phyloP scores from a whole-genome alignment of 2,329 filamentous ascomycete species.

The Cordyceps militaris region DNA sequence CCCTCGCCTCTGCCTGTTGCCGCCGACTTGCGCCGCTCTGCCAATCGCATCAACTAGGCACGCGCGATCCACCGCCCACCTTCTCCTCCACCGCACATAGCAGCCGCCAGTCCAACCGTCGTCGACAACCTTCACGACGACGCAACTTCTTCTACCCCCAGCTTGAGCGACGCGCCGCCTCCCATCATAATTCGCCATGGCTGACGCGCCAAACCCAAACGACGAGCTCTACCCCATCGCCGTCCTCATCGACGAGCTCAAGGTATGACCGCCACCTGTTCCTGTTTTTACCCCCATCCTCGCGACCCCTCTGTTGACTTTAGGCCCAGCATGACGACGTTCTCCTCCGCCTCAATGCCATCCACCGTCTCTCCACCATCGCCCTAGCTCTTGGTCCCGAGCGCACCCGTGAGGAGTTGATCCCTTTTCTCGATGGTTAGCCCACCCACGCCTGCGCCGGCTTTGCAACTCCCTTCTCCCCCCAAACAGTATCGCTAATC shows the following conservation, averaged over 20 bases:
- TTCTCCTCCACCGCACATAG: conserved; percentile 14
- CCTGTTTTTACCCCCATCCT: conserved; percentile 15
- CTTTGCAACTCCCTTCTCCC: conserved; percentile 14
- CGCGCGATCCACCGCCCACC: conserved; percentile 23
- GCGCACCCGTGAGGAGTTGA: conserved; percentile 94
- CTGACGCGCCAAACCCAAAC: conserved; percentile 78
- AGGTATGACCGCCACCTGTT: conserved; percentile 52
- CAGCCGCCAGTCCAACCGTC: conserved; percentile 9
- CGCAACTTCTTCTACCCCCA: not conserved
- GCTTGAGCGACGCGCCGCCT: conserved; percentile 12
- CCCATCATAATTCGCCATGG: conserved; percentile 59
- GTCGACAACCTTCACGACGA: conserved; percentile 6
- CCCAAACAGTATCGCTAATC: conserved; percentile 17
- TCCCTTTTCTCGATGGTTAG: conserved; percentile 97
- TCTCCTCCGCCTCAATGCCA: conserved; percentile 93
- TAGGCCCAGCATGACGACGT: conserved; percentile 86
- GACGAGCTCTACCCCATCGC: conserved; percentile 99
- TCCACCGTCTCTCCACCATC: conserved; percentile 96
- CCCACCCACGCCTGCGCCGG: conserved; percentile 21
- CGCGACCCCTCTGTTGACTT: conserved; percentile 22
- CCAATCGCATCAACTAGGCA: conserved; percentile 23
- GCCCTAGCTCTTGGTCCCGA: conserved; percentile 92
- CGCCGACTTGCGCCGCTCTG: not conserved
- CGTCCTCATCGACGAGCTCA: conserved; percentile 98
- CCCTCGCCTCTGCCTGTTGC: not conserved